A percentile compares a stretch with the other conserved stretches of the same genome.
phyloP scores from a whole-genome alignment of 169 alveolate species.

The Perkinsus marinus region DNA sequence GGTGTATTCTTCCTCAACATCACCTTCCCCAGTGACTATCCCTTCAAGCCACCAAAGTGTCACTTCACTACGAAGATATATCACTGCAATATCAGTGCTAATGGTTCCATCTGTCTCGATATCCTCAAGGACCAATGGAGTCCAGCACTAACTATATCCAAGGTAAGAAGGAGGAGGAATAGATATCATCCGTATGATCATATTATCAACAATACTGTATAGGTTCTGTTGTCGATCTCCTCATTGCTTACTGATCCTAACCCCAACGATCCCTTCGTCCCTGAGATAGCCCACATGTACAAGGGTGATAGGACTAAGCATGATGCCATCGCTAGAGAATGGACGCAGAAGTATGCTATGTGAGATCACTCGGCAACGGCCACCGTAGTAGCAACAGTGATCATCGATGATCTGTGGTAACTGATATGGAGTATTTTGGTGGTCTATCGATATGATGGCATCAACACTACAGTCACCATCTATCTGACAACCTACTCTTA shows the following conservation, averaged over 20 bases:
- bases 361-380: not conserved
- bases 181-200: not conserved
- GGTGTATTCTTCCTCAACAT: constrained; percentile 95
- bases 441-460: too few relatives aligned
- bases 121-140: constrained; percentile 96
- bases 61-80: constrained; percentile 92
- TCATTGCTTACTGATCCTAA: constrained; percentile 95
- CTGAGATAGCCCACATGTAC: not conserved
- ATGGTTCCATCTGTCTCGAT: constrained; percentile 96
- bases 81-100: constrained; percentile 90
- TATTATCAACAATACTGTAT: not conserved
- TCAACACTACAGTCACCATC: too few relatives aligned
- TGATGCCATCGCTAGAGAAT: constrained; percentile 19
- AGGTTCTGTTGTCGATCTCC: constrained; percentile 87
- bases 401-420: not conserved
- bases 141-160: constrained; percentile 96
- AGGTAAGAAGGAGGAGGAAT: constrained; percentile 44
- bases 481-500: not conserved
- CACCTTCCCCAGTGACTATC: constrained; percentile 97
- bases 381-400: not conserved
- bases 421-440: too few relatives aligned
- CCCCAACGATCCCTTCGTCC: constrained; percentile 71
- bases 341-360: constrained; percentile 21
- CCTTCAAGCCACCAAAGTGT: constrained; percentile 98
- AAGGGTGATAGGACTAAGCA: constrained; percentile 9